A percentile compares a stretch with the other conserved stretches of the same genome.
Evolutionary conservation across 768 basidiomycete genomes (phyloP).

Genomic region (Lenzites betulinus): DNA sequence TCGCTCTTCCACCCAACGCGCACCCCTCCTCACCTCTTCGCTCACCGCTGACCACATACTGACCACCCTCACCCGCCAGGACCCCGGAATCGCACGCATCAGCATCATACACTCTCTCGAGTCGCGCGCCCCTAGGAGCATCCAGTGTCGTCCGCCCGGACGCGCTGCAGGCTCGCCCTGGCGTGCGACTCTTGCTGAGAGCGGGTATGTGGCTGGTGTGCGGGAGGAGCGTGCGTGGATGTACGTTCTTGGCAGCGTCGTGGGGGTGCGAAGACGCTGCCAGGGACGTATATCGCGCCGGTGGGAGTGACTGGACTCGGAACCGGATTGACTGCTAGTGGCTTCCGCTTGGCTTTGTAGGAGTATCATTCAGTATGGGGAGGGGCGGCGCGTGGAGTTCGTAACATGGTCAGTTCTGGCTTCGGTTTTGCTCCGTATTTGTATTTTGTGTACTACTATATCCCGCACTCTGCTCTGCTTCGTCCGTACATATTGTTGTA

Average conservation of each 20-base stretch:
- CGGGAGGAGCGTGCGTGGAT: slow-evolving; percentile 1
- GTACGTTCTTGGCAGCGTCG: background rate
- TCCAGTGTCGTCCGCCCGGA: background rate
- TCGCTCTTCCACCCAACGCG: background rate
- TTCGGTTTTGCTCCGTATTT: no score
- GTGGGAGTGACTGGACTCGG: no score
- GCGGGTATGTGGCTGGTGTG: slow-evolving; percentile 12
- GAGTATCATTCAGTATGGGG: no score
- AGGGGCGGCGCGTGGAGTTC: no score
- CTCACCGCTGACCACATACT: background rate
- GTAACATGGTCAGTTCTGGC: no score
- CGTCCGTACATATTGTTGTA: no score
- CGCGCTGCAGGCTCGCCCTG: slow-evolving; percentile 1
- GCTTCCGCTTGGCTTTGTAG: no score
- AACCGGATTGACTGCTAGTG: no score
- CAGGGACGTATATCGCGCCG: no score
- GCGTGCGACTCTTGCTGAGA: slow-evolving; percentile 13
- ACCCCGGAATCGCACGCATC: slow-evolving; percentile 9
- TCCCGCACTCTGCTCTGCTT: no score
- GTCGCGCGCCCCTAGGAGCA: slow-evolving; percentile 7
- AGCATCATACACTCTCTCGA: slow-evolving; percentile 7
- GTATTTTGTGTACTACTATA: no score
- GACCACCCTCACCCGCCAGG: background rate
- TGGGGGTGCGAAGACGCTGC: no score
- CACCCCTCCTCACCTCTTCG: background rate